Evolutionary conservation across 2,329 filamentous ascomycete genomes (phyloP), one percentile per base, ranked within the genome.

Genomic region (Colletotrichum higginsianum): DNA sequence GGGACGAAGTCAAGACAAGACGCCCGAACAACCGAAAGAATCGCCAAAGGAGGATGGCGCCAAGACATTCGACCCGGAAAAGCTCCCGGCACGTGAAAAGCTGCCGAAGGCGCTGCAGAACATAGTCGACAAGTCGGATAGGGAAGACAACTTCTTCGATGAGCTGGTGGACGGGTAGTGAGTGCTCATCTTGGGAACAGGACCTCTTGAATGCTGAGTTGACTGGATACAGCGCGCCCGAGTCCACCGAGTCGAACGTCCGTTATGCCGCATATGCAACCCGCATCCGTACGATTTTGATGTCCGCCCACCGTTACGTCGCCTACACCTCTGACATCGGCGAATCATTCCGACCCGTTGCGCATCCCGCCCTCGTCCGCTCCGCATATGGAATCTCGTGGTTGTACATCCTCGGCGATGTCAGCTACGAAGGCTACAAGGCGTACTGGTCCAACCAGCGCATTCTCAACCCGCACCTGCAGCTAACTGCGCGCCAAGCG

Each of bases 311-410:
- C 79, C 92, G 96, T 78, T 99, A 99, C 79, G 95, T 99, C 60
- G 96, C 96, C 67, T 99, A 99, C 81, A 98, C 96, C 0, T 95
- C 92, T 23, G 96, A 98, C 78, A 96, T 99, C 74, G 96, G 96
- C 80, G 96, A 99, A 82, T 97, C 94, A 0, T 99, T 99, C 83
- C 91, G 96, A 2, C 96, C 96, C 0, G 89, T 99, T 49, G 95
- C 96, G 4, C 95, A 98, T 79, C 96, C 95, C 0, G 91, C 88
- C 77, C 84, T 97, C 3, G 93, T 99, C 13, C 90, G 92, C 71
- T 86, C 90, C 58, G 96, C 96, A 7, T 99, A 99, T 79, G 96
- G 90, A 60, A 86, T 99, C 52, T 97, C 94, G 2, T 98, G 96
- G 96, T 86, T 93, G 13, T 99, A 99, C 79, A 89, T 99, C 26